Evolutionary conservation across 2,329 filamentous ascomycete species (phyloP), one percentile per base, ranked within the genome.

Genomic region (Fusarium sacchari): DNA sequence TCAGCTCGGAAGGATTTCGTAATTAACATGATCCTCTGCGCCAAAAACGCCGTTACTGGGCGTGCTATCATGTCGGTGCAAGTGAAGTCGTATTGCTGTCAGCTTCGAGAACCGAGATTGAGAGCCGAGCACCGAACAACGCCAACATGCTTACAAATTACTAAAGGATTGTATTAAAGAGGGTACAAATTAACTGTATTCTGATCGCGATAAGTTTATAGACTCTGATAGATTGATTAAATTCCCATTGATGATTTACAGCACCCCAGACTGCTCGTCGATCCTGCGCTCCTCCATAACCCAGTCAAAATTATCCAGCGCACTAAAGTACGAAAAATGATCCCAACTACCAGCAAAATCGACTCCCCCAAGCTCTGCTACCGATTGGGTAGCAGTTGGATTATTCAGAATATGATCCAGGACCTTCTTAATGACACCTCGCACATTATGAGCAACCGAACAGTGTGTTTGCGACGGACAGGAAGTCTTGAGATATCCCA

Each of bases 11-110:
- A 3, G 7, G 0, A 22, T 26, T 11, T 28, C 1, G 0, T 34
- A 18, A 28, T 42, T 0, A 1, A 2, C 14, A 8, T 3, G 36
- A 11, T 3, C 1, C 9, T 24, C 17, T 14, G 6, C 0, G 2
- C 6, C 10, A 46, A 3, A 1, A 28, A 7, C 15, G 11, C 32
- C 56, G n/a, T 20, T 8, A 1, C 8, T 9, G 2, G 10, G 18
- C 7, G 1, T 11, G 24, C 7, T 18, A 12, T 14, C 5, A 2
- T 13, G 24, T 11, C 7, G 6, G 5, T 11, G 8, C 2, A 34
- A 22, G 20, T 49, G 18, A 14, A n/a, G n/a, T 8, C 18, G 11
- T 3, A 8, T 4, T 1, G 14, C 11, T n/a, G 34, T 26, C 22
- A 4, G 26, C 18, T 17, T 32, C 5, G 44, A 60, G 22, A 11